Conservation (phyloP, 192 early-diverging fungal species). For the Pilobolus umbonatus region DNA sequence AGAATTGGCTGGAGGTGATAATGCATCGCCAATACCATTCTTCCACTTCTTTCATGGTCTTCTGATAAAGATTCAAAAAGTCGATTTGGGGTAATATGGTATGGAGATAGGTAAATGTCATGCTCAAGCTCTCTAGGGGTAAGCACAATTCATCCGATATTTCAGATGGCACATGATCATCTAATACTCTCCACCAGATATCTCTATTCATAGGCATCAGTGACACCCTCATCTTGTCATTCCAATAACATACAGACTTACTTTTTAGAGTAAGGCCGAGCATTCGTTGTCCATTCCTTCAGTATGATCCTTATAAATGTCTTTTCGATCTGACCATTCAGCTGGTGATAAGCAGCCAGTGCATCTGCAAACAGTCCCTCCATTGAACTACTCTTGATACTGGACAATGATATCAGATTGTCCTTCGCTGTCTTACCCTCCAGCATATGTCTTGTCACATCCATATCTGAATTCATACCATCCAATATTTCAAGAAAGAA, state of each 20-base stretch:
- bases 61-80: slow-evolving; percentile 36
- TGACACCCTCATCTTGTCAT: neutral
- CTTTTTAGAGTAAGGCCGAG: slow-evolving; percentile 42
- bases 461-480: slow-evolving; percentile 24
- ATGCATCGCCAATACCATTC: slow-evolving; percentile 51
- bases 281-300: slow-evolving; percentile 39
- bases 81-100: slow-evolving; percentile 27
- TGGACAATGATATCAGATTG: no score
- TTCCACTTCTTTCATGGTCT: slow-evolving; percentile 42
- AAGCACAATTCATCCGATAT: slow-evolving; percentile 47
- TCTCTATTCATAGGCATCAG: slow-evolving; percentile 21
- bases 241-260: slow-evolving; percentile 15
- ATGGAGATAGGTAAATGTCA: slow-evolving; percentile 35
- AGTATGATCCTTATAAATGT: slow-evolving; percentile 39
- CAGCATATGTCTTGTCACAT: neutral
- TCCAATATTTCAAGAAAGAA: slow-evolving; percentile 50
- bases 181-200: slow-evolving; percentile 42
- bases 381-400: no score
- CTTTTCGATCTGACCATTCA: slow-evolving; percentile 39
- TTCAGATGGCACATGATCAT: slow-evolving; percentile 19
- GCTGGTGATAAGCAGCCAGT: slow-evolving; percentile 19
- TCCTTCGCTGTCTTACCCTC: neutral
- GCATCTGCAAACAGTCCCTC: slow-evolving; percentile 10
- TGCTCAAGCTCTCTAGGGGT: slow-evolving; percentile 39
- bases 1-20: slow-evolving; percentile 50